A percentile compares a stretch with the other conserved stretches of the same genome.
These are phyloP conservation scores for Coffea canephora DNA, from an alignment of 257 asterid species.

Conservation along the genomic window DNA sequence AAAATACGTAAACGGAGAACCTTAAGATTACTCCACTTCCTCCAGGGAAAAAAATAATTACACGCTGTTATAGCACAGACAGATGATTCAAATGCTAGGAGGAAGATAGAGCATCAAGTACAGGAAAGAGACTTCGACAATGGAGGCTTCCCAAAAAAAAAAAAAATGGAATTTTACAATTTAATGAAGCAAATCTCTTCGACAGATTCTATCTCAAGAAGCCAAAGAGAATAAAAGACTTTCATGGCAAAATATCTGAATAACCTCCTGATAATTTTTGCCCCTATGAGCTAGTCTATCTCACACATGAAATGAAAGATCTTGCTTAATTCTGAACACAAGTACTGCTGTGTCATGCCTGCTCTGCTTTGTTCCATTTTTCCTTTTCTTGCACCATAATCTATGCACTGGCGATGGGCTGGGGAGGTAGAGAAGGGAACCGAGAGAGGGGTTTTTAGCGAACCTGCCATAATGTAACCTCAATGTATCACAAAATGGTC, in stretches of 20 bases:
- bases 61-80: neutral
- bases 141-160: neutral
- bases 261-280: neutral
- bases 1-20: conserved; percentile 26
- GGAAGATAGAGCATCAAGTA: neutral
- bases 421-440: neutral
- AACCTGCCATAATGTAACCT: neutral
- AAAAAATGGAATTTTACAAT: neutral
- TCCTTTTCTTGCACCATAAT: neutral
- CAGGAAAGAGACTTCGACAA: neutral
- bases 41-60: no score
- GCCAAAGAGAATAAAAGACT: neutral
- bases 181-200: neutral
- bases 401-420: neutral
- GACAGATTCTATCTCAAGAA: neutral
- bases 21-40: conserved; percentile 15
- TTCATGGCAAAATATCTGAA: neutral
- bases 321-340: neutral
- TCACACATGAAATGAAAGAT: neutral
- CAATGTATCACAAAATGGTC: neutral
- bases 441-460: neutral
- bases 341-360: neutral
- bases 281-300: neutral
- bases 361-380: neutral
- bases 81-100: neutral